Conservation (phyloP, 202 grass and related monocot genomes). For the Hordeum pubiflorum region DNA sequence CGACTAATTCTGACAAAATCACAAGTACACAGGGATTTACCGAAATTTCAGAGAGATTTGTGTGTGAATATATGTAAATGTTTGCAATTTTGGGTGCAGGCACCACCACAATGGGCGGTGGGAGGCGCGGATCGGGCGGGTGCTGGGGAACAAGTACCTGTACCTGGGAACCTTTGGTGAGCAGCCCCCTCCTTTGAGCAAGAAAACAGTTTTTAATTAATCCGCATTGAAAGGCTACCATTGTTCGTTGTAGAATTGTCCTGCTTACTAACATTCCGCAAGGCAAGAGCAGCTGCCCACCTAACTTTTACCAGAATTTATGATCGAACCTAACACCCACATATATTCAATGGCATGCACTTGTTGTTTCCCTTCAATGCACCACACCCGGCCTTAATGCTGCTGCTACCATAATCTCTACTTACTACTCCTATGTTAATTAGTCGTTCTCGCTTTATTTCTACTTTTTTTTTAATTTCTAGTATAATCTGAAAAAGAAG, state of each 20-base stretch:
- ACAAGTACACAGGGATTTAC: background rate
- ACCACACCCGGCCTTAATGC: background rate
- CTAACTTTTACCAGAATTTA: slow-evolving; percentile 38
- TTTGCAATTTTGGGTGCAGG: slow-evolving; percentile 30
- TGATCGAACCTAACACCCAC: slow-evolving; percentile 29
- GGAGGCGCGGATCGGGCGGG: slow-evolving; percentile 83
- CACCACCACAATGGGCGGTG: slow-evolving; percentile 93
- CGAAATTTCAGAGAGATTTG: background rate
- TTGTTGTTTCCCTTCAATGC: slow-evolving; percentile 41
- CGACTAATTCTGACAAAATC: background rate
- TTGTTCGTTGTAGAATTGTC: slow-evolving; percentile 36
- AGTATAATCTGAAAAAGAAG: background rate
- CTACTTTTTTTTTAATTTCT: background rate
- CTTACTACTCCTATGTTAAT: no score
- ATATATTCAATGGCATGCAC: slow-evolving; percentile 35
- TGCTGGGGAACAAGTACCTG: slow-evolving; percentile 85
- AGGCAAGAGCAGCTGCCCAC: background rate
- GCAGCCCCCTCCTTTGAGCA: slow-evolving; percentile 6
- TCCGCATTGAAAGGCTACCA: slow-evolving; percentile 21
- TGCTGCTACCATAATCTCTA: background rate
- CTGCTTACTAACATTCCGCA: background rate
- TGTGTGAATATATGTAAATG: background rate
- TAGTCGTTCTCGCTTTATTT: background rate
- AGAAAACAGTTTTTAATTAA: background rate
- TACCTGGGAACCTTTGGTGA: slow-evolving; percentile 87